These are phyloP conservation scores for Suhomyces kilbournensis DNA, from an alignment of 805 yeast genomes.

Conservation along the genomic window DNA sequence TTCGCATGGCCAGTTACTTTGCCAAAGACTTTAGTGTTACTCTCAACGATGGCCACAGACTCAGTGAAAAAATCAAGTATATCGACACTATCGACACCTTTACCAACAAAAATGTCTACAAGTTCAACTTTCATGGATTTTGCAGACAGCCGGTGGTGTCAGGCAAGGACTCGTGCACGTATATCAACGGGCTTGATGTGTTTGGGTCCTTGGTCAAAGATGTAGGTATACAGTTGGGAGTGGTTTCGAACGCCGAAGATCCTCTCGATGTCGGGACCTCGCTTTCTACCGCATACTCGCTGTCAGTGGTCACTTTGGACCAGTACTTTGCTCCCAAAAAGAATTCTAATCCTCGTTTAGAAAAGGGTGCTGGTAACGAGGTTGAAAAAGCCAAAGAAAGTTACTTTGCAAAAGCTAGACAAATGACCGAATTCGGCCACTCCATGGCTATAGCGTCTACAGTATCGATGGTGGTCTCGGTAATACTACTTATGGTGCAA, in stretches of 20 bases:
- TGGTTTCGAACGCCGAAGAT: slow-evolving; percentile 38
- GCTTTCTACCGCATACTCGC: slow-evolving; percentile 8
- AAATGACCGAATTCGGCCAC: background rate
- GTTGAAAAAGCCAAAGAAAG: background rate
- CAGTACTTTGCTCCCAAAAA: background rate
- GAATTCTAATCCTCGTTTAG: background rate
- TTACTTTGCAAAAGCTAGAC: background rate
- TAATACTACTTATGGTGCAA: background rate
- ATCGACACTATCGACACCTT: slow-evolving; percentile 42
- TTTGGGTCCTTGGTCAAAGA: slow-evolving; percentile 48
- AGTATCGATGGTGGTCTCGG: background rate
- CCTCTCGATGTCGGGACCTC: slow-evolving; percentile 18
- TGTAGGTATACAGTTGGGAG: slow-evolving; percentile 46
- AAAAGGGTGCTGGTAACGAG: background rate
- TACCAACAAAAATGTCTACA: slow-evolving; percentile 39
- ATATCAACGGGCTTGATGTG: slow-evolving; percentile 45
- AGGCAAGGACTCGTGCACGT: slow-evolving; percentile 23
- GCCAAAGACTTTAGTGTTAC: slow-evolving; percentile 38
- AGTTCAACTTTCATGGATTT: slow-evolving; percentile 47
- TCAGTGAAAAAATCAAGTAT: slow-evolving; percentile 1
- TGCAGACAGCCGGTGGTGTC: slow-evolving; percentile 36
- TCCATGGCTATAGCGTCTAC: background rate
- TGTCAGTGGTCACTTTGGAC: slow-evolving; percentile 1
- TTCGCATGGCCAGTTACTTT: slow-evolving; percentile 43
- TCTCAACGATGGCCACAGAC: slow-evolving; percentile 4